These are phyloP conservation scores for Cyclotella sp. DNA, from an alignment of 108 stramenopile genomes.

Conservation along the genomic window DNA sequence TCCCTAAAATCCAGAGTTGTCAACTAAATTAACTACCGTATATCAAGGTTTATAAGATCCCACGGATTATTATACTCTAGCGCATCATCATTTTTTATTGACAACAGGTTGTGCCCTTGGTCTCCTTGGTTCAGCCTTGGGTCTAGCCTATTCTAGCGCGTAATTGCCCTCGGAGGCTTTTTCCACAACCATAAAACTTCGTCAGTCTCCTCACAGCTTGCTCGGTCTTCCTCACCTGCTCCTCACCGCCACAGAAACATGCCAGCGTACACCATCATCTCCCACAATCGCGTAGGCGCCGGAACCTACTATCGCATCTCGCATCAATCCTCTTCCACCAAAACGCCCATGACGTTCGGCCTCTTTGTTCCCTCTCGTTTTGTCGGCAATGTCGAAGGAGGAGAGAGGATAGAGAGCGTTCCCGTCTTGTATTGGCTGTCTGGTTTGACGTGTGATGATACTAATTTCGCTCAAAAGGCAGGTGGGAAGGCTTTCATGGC, in stretches of 20 bases:
- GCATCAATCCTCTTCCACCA: constrained; percentile 70
- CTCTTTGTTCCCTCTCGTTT: constrained; percentile 65
- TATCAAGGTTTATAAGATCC: too few relatives aligned
- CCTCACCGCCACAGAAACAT: neutral
- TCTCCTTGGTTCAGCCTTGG: too few relatives aligned
- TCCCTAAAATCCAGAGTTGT: too few relatives aligned
- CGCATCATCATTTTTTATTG: too few relatives aligned
- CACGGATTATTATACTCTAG: too few relatives aligned
- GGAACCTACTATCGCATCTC: constrained; percentile 76
- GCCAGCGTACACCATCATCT: constrained; percentile 56
- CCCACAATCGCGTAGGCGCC: constrained; percentile 63
- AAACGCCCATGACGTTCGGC: constrained; percentile 77
- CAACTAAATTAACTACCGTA: too few relatives aligned
- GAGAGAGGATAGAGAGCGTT: constrained; percentile 49
- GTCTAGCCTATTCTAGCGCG: too few relatives aligned
- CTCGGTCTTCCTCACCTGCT: neutral
- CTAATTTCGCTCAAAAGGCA: constrained; percentile 94
- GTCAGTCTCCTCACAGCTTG: neutral
- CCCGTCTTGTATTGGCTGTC: constrained; percentile 86
- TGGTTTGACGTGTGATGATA: constrained; percentile 96
- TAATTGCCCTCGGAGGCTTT: too few relatives aligned
- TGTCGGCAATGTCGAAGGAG: constrained; percentile 21
- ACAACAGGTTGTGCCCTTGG: too few relatives aligned
- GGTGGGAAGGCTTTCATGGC: constrained; percentile 73
- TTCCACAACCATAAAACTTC: too few relatives aligned